phyloP scores from a whole-genome alignment of 2,329 filamentous ascomycete species.

The Daldinia eschscholtzii region DNA sequence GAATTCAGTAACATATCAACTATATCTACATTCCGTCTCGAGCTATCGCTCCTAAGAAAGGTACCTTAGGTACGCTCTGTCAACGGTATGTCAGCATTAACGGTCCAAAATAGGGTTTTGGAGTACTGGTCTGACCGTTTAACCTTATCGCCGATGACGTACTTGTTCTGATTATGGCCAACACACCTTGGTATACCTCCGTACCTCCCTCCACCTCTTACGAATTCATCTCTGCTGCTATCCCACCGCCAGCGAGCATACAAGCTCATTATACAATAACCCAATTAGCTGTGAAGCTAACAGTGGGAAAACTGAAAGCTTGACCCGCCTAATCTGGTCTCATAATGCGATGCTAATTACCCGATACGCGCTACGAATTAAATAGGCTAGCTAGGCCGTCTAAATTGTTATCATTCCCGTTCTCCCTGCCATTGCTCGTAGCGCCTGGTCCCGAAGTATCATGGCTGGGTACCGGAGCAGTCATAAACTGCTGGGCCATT shows the following conservation, averaged over 20 bases:
- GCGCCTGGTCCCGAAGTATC: constrained; percentile 40
- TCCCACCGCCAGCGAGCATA: neutral
- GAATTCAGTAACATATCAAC: constrained; percentile 13
- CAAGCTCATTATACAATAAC: neutral
- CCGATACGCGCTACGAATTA: constrained; percentile 43
- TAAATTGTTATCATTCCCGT: constrained; percentile 63
- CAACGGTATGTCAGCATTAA: constrained; percentile 23
- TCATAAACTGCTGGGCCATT: constrained; percentile 77
- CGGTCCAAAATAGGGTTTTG: constrained; percentile 9
- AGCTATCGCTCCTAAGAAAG: neutral
- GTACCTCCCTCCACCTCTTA: neutral
- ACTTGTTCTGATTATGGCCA: neutral
- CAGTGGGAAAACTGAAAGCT: neutral
- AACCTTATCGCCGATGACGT: constrained; percentile 13
- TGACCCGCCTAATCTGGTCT: neutral
- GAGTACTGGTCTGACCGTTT: constrained; percentile 16
- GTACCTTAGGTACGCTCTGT: constrained; percentile 6
- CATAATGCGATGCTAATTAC: neutral
- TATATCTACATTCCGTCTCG: constrained; percentile 1
- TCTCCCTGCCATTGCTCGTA: constrained; percentile 32
- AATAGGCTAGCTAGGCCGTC: constrained; percentile 69
- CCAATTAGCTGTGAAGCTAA: neutral
- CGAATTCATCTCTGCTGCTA: constrained; percentile 3
- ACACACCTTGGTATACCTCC: neutral
- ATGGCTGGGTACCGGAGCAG: constrained; percentile 56